A percentile compares a stretch with the other conserved stretches of the same genome.
phyloP scores from a whole-genome alignment of 208 protist species.

The Acanthamoeba culbertsoni region DNA sequence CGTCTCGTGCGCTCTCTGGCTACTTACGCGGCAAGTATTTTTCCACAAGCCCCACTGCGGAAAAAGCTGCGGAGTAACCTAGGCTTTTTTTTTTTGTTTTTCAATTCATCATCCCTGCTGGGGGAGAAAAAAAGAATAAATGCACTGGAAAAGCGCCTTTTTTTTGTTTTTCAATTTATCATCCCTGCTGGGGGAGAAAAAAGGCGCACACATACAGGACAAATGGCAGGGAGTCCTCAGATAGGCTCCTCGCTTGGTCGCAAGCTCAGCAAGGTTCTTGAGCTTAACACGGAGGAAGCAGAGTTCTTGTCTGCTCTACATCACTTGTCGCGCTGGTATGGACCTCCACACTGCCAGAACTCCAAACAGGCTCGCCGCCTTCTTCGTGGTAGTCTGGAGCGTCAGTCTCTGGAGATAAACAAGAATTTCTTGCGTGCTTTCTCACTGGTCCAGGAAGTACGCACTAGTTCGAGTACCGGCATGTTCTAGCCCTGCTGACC shows the following conservation, averaged over 20 bases:
- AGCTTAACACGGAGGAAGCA: not conserved
- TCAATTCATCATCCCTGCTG: not conserved
- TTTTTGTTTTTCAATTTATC: too few species aligned
- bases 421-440: not conserved
- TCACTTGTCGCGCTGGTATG: constrained; percentile 19
- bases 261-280: not conserved
- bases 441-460: not conserved
- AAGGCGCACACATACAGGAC: too few species aligned
- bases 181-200: too few species aligned
- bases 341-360: not conserved
- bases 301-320: not conserved
- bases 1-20: not conserved
- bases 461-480: not conserved
- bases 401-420: not conserved
- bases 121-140: too few species aligned
- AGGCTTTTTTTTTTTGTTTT: not conserved
- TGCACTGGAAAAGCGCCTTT: too few species aligned
- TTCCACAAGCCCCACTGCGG: too few species aligned
- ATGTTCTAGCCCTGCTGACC: not conserved
- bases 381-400: not conserved
- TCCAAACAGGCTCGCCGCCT: not conserved
- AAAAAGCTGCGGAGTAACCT: too few species aligned
- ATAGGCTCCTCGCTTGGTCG: not conserved
- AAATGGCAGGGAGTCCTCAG: not conserved
- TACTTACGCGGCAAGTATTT: not conserved